Percentiles rank a stretch among this genome's conserved stretches.
Conservation (phyloP, 345 rosid genomes). For the Hevea brasiliensis region DNA sequence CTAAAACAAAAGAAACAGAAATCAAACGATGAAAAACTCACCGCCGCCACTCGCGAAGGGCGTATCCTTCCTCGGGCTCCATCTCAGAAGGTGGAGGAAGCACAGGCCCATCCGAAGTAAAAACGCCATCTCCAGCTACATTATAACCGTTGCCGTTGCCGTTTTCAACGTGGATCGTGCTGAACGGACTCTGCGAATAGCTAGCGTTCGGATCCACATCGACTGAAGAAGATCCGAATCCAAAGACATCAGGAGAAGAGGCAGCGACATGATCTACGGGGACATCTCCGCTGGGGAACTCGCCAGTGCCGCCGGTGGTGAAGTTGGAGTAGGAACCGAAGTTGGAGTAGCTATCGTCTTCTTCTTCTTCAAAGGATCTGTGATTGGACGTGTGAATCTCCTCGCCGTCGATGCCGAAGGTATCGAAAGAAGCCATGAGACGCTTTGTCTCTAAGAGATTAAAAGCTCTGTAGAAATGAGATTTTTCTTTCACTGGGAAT, state of each 20-base stretch:
- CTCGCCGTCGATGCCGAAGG: constrained; percentile 44
- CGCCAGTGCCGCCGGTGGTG: constrained; percentile 17
- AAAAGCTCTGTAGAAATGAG: background rate
- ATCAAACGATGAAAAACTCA: constrained; percentile 28
- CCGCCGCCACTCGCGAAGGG: constrained; percentile 84
- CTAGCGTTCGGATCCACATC: constrained; percentile 44
- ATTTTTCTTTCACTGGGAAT: background rate
- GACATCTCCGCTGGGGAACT: constrained; percentile 34
- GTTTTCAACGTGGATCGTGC: constrained; percentile 44
- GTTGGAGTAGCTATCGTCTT: constrained; percentile 51
- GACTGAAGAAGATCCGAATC: constrained; percentile 36
- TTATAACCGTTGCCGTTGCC: constrained; percentile 54
- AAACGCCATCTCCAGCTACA: constrained; percentile 35
- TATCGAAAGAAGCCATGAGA: constrained; percentile 51
- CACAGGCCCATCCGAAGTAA: constrained; percentile 60
- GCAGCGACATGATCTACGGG: constrained; percentile 40
- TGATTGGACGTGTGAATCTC: constrained; percentile 34
- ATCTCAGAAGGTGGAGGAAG: constrained; percentile 72
- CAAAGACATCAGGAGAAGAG: constrained; percentile 50
- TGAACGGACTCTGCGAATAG: constrained; percentile 52
- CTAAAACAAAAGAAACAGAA: constrained; percentile 18
- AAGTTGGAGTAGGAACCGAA: constrained; percentile 39
- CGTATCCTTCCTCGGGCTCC: constrained; percentile 63
- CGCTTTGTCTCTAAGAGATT: background rate
- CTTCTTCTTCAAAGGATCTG: constrained; percentile 49